Evolutionary conservation across 192 early-diverging fungal species (phyloP), one percentile per base, ranked within the genome.

Genomic region (Helicostylum pulchrum): DNA sequence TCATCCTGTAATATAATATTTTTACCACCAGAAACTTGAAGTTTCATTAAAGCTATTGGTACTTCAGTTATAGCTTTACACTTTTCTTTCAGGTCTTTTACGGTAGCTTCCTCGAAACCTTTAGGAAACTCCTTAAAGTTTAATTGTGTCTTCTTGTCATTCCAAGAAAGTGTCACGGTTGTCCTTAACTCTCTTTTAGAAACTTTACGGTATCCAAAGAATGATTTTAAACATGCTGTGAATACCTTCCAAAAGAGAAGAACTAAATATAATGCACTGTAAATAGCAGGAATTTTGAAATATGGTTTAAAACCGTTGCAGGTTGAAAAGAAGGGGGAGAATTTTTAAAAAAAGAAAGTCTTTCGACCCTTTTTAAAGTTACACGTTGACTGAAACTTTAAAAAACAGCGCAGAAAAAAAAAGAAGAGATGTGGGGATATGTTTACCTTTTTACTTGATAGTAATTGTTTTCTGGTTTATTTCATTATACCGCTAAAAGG

Each of bases 31-130:
- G 85, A 84, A 30, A 84, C 79, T 30, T 85, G 69, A 19, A 97
- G 72, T 60, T 87, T 90, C 77, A 94, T 86, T 23, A 80, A 82
- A 52, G 85, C 86, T 4, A 81, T 77, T 8, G 93, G 93, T 11
- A 97, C 88, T 23, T 88, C 85, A 0, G 92, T 90, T 21, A 84
- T 72, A 45, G 83, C 77, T 55, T 88, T 86, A 61, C 90, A 88
- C 50, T 85, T 82, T 46, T 89, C 83, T 50, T 92, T 84, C 62
- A 97, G 72, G 46, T 90, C 83, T 8, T 81, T 84, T 7, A 97
- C 83, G 8, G 85, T 89, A 19, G 87, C 81, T 30, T 72, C 67
- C 4, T 77, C 70, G 5, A 85, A 56, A 12, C 61, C 75, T 17
- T 36, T 48, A 11, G 60, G 36, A 31, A 62, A 67, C 9, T 74